Conservation (phyloP, 116 monocot genomes). For the Papilionanthe hybrid region DNA sequence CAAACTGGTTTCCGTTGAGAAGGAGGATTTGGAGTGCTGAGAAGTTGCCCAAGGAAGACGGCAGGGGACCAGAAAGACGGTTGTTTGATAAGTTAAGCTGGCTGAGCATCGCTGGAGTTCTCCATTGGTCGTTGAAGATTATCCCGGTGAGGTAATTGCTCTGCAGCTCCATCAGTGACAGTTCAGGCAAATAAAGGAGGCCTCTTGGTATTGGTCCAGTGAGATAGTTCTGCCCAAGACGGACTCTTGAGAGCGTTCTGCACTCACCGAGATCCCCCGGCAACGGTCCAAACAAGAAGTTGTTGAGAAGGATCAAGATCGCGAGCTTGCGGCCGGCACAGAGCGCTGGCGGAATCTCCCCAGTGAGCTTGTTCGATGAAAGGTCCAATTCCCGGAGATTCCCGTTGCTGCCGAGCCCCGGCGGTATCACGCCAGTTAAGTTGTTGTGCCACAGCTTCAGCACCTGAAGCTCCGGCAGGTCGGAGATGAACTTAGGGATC, state of each 20-base stretch:
- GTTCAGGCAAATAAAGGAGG: slow-evolving; percentile 68
- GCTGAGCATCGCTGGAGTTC: slow-evolving; percentile 27
- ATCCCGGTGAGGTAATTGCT: slow-evolving; percentile 74
- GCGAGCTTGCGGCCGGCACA: slow-evolving; percentile 50
- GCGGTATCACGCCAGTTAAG: slow-evolving; percentile 72
- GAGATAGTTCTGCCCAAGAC: slow-evolving; percentile 80
- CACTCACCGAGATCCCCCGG: slow-evolving; percentile 70
- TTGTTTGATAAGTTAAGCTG: slow-evolving; percentile 74
- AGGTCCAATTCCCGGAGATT: slow-evolving; percentile 64
- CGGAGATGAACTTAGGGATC: slow-evolving; percentile 62
- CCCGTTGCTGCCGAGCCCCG: slow-evolving; percentile 43
- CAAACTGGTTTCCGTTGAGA: slow-evolving; percentile 54
- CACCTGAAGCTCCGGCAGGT: slow-evolving; percentile 47
- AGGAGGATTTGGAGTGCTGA: slow-evolving; percentile 54
- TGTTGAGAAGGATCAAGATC: slow-evolving; percentile 79
- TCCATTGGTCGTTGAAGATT: slow-evolving; percentile 27
- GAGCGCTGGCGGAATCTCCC: slow-evolving; percentile 40
- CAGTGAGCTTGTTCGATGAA: slow-evolving; percentile 87
- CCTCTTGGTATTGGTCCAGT: slow-evolving; percentile 66
- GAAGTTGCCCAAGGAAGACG: slow-evolving; percentile 61
- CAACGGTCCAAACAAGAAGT: slow-evolving; percentile 83
- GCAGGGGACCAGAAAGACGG: slow-evolving; percentile 47
- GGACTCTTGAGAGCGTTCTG: slow-evolving; percentile 46
- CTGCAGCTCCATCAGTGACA: slow-evolving; percentile 68
- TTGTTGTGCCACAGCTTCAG: slow-evolving; percentile 91